These are phyloP conservation scores for Fusarium hostae DNA, from an alignment of 2,329 filamentous ascomycete species.

Conservation along the genomic window DNA sequence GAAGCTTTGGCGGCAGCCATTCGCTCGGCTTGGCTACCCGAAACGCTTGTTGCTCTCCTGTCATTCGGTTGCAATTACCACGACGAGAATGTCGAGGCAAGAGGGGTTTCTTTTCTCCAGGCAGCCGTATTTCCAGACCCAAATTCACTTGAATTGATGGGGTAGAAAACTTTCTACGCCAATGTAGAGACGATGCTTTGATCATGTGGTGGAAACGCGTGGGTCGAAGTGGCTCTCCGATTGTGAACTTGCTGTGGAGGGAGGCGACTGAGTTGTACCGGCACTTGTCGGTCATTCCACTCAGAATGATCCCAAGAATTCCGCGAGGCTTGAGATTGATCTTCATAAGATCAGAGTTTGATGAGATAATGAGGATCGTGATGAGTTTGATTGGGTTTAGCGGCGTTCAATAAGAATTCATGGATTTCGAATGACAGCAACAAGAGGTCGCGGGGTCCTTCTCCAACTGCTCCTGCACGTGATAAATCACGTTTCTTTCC, in stretches of 20 bases:
- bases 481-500: constrained; percentile 37
- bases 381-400: constrained; percentile 14
- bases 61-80: constrained; percentile 30
- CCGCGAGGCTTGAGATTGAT: not conserved
- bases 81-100: not conserved
- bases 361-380: not conserved
- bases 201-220: constrained; percentile 37
- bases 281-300: not conserved
- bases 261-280: not conserved
- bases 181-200: constrained; percentile 18
- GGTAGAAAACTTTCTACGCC: constrained; percentile 6
- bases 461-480: constrained; percentile 20
- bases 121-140: constrained; percentile 19
- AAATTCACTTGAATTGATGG: not conserved
- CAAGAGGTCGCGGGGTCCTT: not conserved
- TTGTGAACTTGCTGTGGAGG: not conserved
- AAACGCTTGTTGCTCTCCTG: constrained; percentile 22
- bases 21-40: constrained; percentile 31
- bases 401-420: constrained; percentile 11
- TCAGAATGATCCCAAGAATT: not conserved
- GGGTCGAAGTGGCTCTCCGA: constrained; percentile 11
- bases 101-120: constrained; percentile 3
- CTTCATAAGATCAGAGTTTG: not conserved
- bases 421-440: constrained; percentile 8
- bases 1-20: constrained; percentile 10